Base-by-base conservation (phyloP, 495 filamentous ascomycete genomes). In the Aspergillus campestris region DNA sequence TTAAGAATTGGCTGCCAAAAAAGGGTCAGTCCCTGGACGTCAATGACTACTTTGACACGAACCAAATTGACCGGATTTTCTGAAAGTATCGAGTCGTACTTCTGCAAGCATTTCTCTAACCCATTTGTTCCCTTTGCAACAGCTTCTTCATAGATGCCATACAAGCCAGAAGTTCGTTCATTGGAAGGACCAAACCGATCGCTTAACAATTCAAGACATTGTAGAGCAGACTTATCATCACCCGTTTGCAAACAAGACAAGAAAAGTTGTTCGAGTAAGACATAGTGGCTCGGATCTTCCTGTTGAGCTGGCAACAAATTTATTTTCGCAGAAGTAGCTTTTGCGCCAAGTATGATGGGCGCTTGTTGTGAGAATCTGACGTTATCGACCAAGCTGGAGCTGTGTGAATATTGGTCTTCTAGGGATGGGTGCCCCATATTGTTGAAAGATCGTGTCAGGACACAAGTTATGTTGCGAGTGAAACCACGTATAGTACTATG, bases 141-240 rank as follows among this genome's bases (percentile, higher is more conserved):
- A 8, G 92, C 91, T 63, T 98, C 92, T 50, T 89, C 79, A 56
- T 91, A 83, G 38, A 98, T 59, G 13, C 94, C 94, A 32, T 72
- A 71, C 40, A 98, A 63, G 2, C 83, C 89, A 75, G 87, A 81
- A 14, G 97, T 71, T 40, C 85, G 81, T 58, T 94, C 87, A 56
- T 95, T 92, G 29, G 79, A 71, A 9, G 72, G 65, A 32, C 91
- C 89, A 59, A 98, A 97, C 14, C 92, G 87, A 28, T 69, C 67
- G 7, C 78, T 81, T 36, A 98, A 72, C 30, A 75, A 76, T 58
- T 83, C 75, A 7, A 97, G 79, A 56, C 84, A 89, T 46, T 71
- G 51, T 42, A 78, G 75, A 9, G 92, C 92, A 37, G 86, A 79
- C 49, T 72, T 62, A 50, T 95, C 86, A 58, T 97, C 87, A 12